phyloP scores from a whole-genome alignment of 768 basidiomycete species.

The Nevesoporus exiguus region DNA sequence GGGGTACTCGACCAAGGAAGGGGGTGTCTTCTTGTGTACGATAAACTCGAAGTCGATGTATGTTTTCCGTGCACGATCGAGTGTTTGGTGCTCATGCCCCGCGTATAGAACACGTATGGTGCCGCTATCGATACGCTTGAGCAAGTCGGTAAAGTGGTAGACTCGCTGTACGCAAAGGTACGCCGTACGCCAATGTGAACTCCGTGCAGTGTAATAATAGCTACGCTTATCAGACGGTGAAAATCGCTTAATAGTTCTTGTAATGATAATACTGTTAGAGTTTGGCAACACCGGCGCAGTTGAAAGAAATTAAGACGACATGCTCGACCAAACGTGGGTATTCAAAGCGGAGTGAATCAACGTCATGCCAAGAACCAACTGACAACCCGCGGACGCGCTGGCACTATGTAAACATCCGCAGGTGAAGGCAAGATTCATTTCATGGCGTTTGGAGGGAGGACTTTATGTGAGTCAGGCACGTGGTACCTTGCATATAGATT shows the following conservation, averaged over 20 bases:
- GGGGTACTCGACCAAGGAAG: constrained; percentile 97
- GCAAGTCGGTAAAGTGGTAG: constrained; percentile 92
- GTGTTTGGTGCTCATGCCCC: constrained; percentile 1
- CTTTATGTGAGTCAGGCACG: not conserved
- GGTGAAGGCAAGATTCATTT: not conserved
- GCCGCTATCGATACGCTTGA: constrained; percentile 87
- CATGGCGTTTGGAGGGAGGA: not conserved
- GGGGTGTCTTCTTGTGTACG: constrained; percentile 89
- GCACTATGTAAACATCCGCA: not conserved
- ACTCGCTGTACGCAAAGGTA: constrained; percentile 86
- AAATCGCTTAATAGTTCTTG: constrained; percentile 35
- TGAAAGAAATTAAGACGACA: not conserved
- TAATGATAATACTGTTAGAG: not conserved
- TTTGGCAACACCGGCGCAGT: not conserved
- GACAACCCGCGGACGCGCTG: too few species aligned
- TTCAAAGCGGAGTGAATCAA: not conserved
- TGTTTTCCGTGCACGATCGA: constrained; percentile 29
- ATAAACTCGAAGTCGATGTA: constrained; percentile 82
- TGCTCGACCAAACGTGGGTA: too few species aligned
- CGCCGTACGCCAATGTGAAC: not conserved
- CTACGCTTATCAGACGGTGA: constrained; percentile 35
- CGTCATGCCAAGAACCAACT: too few species aligned
- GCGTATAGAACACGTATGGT: constrained; percentile 73
- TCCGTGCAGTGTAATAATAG: not conserved
- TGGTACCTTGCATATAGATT: not conserved